These are phyloP conservation scores for Polytrichum commune DNA, from an alignment of 225 moss, liverwort and hornwort genomes.

Conservation along the genomic window DNA sequence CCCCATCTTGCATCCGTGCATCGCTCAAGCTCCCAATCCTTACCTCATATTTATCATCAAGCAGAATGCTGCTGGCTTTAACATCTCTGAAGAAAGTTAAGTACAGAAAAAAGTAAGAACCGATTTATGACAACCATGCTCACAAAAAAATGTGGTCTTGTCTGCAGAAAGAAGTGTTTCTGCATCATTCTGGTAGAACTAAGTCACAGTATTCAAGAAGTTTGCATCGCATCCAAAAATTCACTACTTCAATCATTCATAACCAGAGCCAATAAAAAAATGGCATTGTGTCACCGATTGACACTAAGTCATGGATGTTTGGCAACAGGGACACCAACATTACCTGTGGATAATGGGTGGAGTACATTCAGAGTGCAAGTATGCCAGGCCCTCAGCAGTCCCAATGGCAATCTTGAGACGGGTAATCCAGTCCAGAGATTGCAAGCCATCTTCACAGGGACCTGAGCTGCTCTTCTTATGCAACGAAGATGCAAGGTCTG, in stretches of 20 bases:
- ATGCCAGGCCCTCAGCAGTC: slow-evolving; percentile 77
- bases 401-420: slow-evolving; percentile 95
- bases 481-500: slow-evolving; percentile 78
- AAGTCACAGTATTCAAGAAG: background rate
- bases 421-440: slow-evolving; percentile 96
- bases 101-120: too few species aligned
- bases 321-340: background rate
- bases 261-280: background rate
- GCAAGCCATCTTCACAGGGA: slow-evolving; percentile 74
- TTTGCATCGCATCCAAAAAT: background rate
- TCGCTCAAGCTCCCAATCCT: slow-evolving; percentile 85
- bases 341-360: slow-evolving; percentile 94
- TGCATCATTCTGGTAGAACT: too few species aligned
- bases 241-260: background rate
- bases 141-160: too few species aligned
- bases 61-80: slow-evolving; percentile 77
- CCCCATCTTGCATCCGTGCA: slow-evolving; percentile 73
- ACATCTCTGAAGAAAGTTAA: slow-evolving; percentile 22
- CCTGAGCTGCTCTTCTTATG: slow-evolving; percentile 71
- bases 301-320: background rate
- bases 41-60: slow-evolving; percentile 95
- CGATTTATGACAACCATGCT: too few species aligned
- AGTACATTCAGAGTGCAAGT: slow-evolving; percentile 82
- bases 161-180: too few species aligned
- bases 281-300: background rate